Evolutionary conservation across 2,329 filamentous ascomycete genomes (phyloP).

Genomic region (Lachnellula cervina): DNA sequence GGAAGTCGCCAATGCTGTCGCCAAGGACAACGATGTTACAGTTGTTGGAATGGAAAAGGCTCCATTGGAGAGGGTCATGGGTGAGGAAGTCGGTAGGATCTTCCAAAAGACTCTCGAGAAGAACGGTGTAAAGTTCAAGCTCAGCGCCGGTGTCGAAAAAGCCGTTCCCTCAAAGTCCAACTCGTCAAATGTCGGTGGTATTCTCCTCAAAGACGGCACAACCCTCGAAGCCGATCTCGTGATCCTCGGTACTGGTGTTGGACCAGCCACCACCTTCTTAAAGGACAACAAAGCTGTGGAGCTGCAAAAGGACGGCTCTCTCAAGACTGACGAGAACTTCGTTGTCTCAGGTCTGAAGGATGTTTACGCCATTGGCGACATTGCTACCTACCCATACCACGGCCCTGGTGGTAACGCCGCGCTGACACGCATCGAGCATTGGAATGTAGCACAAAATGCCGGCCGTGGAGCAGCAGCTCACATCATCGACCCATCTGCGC

Average conservation of each 20-base stretch:
- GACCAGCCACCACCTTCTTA: conserved; percentile 79
- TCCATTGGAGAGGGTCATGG: conserved; percentile 83
- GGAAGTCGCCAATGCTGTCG: conserved; percentile 84
- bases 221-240: conserved; percentile 82
- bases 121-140: conserved; percentile 83
- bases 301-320: conserved; percentile 79
- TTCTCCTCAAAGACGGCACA: conserved; percentile 82
- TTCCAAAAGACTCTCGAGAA: conserved; percentile 77
- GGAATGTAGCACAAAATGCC: conserved; percentile 95
- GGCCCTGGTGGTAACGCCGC: conserved; percentile 77
- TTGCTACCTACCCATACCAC: conserved; percentile 89
- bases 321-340: conserved; percentile 77
- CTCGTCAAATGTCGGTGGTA: conserved; percentile 68
- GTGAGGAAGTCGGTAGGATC: conserved; percentile 71
- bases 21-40: conserved; percentile 75
- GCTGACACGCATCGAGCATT: conserved; percentile 86
- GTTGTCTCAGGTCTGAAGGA: conserved; percentile 70
- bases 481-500: conserved; percentile 62
- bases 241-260: conserved; percentile 84
- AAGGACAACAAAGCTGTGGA: conserved; percentile 63
- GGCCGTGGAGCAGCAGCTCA: conserved; percentile 74
- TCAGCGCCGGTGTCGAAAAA: conserved; percentile 76
- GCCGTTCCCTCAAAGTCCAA: conserved; percentile 67
- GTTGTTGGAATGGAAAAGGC: conserved; percentile 84
- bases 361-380: conserved; percentile 92